Conservation (phyloP, 305 asterid species). For the Fraxinus sp. region DNA sequence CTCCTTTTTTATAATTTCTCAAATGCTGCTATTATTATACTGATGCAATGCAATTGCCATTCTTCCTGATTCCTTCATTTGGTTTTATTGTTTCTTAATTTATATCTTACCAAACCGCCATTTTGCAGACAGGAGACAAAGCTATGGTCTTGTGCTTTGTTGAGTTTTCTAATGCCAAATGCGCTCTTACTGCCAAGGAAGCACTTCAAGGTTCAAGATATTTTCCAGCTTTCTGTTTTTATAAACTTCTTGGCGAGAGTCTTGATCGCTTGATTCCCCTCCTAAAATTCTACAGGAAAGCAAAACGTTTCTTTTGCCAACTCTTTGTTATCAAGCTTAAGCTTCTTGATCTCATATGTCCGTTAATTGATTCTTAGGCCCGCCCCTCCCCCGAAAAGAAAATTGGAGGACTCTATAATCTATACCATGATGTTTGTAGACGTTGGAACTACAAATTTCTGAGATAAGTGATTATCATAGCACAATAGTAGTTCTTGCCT, state of each 20-base stretch:
- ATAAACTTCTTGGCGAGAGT: background rate
- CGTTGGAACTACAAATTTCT: background rate
- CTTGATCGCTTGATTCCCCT: background rate
- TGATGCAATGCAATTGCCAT: background rate
- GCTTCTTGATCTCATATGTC: no score
- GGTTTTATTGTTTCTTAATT: background rate
- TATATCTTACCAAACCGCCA: background rate
- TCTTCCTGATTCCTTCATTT: background rate
- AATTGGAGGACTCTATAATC: background rate
- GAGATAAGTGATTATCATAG: background rate
- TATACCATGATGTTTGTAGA: background rate
- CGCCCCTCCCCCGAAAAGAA: no score
- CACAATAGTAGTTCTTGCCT: background rate
- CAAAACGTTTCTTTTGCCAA: no score
- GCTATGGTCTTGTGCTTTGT: slow-evolving; percentile 42
- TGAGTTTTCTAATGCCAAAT: slow-evolving; percentile 43
- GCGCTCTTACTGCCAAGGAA: slow-evolving; percentile 37
- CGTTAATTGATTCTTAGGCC: no score
- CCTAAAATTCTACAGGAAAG: no score
- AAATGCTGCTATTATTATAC: background rate
- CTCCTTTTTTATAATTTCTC: background rate
- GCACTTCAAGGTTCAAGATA: slow-evolving; percentile 40
- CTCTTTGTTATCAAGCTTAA: no score
- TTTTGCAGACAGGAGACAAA: slow-evolving; percentile 38
- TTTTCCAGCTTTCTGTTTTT: background rate